A percentile compares a stretch with the other conserved stretches of the same genome.
Conservation (phyloP, 768 basidiomycete genomes). For the Podaxis rugospora region DNA sequence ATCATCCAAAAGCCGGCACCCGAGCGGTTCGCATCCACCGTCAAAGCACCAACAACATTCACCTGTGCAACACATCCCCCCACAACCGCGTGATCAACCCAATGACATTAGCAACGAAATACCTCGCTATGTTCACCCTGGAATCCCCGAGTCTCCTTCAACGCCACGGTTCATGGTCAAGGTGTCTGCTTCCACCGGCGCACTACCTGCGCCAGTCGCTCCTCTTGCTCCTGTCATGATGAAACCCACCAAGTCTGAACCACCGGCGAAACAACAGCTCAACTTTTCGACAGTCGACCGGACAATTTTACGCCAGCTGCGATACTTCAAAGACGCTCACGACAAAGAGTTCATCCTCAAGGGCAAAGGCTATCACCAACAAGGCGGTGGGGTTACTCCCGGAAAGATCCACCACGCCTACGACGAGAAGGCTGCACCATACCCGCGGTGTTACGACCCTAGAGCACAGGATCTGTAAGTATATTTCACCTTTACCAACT, state of each 20-base stretch:
- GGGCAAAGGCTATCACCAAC: slow-evolving; percentile 30
- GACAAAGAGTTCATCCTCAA: slow-evolving; percentile 54
- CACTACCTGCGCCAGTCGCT: neutral
- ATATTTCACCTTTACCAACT: slow-evolving; percentile 6
- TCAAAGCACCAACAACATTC: slow-evolving; percentile 10
- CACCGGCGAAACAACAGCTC: slow-evolving; percentile 5
- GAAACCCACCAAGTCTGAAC: neutral
- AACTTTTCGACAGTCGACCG: slow-evolving; percentile 62
- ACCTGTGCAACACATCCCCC: slow-evolving; percentile 5
- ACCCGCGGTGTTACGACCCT: slow-evolving; percentile 63
- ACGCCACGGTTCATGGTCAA: neutral
- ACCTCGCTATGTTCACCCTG: neutral
- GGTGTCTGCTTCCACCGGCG: neutral
- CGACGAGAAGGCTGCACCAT: slow-evolving; percentile 49
- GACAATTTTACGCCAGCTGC: slow-evolving; percentile 54
- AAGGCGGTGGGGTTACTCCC: slow-evolving; percentile 22
- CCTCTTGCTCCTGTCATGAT: neutral
- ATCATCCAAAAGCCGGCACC: slow-evolving; percentile 13
- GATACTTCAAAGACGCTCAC: slow-evolving; percentile 45
- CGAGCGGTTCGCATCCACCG: slow-evolving; percentile 12
- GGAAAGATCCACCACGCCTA: slow-evolving; percentile 58
- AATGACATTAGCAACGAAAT: neutral
- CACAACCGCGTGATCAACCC: neutral
- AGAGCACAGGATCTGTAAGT: slow-evolving; percentile 66
- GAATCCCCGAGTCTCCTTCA: neutral